Evolutionary conservation across 2,329 filamentous ascomycete genomes (phyloP).

Genomic region (Bipolaris cookei): DNA sequence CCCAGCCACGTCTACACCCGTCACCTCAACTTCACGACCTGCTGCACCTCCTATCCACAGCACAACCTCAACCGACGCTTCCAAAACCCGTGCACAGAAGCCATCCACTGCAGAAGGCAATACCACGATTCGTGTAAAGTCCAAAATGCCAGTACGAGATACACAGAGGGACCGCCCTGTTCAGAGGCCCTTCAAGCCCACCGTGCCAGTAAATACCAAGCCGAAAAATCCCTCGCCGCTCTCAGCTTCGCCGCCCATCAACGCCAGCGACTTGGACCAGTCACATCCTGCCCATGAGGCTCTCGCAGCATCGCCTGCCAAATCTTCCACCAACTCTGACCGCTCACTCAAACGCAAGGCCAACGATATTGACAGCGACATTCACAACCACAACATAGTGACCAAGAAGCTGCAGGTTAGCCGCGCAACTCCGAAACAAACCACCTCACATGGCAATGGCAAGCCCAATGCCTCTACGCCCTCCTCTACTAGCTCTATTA

Average conservation of each 20-base stretch:
- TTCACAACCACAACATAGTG: constrained; percentile 45
- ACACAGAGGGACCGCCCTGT: constrained; percentile 26
- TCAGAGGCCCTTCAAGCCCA: constrained; percentile 35
- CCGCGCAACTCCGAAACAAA: constrained; percentile 38
- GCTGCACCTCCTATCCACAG: constrained; percentile 28
- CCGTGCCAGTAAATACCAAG: constrained; percentile 54
- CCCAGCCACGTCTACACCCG: constrained; percentile 21
- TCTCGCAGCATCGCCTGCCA: constrained; percentile 46
- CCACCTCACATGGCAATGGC: constrained; percentile 39
- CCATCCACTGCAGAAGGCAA: constrained; percentile 27
- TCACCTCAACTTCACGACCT: constrained; percentile 23
- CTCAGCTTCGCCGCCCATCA: constrained; percentile 66
- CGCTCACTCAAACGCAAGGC: constrained; percentile 51
- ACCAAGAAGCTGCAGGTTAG: constrained; percentile 44
- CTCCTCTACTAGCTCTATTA: constrained; percentile 44
- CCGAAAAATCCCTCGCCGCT: constrained; percentile 68
- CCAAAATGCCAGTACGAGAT: constrained; percentile 38
- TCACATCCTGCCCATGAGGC: constrained; percentile 50
- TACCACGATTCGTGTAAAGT: constrained; percentile 38
- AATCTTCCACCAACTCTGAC: constrained; percentile 43
- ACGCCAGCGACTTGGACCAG: constrained; percentile 63
- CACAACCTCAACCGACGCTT: constrained; percentile 28
- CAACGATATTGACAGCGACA: constrained; percentile 47
- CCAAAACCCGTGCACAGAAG: constrained; percentile 42
- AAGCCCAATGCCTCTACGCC: constrained; percentile 38